phyloP scores from a whole-genome alignment of 1,284 basidiomycete species.

The Austroboletus novae-zelandiae region DNA sequence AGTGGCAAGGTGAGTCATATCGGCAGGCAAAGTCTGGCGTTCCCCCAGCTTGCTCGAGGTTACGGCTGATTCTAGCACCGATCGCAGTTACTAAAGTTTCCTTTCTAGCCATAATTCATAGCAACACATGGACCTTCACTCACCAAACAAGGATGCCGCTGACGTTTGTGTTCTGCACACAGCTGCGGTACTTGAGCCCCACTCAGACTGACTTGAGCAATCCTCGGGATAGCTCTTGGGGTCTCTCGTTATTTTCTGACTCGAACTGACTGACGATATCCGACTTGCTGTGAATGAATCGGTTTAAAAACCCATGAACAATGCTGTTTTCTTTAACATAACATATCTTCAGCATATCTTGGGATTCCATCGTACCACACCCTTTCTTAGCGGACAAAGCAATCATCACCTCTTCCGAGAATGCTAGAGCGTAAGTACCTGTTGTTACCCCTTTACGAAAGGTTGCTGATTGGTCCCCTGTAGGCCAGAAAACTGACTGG shows the following conservation, averaged over 20 bases:
- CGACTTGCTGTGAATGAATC: constrained; percentile 27
- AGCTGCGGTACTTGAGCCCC: constrained; percentile 20
- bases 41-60: constrained; percentile 17
- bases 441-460: not conserved
- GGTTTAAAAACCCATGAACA: constrained; percentile 23
- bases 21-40: constrained; percentile 30
- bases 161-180: constrained; percentile 12
- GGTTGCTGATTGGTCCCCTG: constrained; percentile 5
- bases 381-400: constrained; percentile 2
- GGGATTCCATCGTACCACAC: constrained; percentile 3
- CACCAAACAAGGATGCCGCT: constrained; percentile 20
- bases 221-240: constrained; percentile 2
- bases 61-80: constrained; percentile 20
- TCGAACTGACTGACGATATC: constrained; percentile 23
- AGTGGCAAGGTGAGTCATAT: constrained; percentile 23
- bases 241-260: constrained; percentile 26
- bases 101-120: constrained; percentile 19
- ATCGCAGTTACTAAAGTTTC: constrained; percentile 17
- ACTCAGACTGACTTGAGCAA: constrained; percentile 3
- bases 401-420: not conserved
- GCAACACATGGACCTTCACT: constrained; percentile 5
- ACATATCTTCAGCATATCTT: constrained; percentile 5
- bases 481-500: constrained; percentile 27
- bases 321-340: not conserved
- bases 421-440: constrained; percentile 24